These are phyloP conservation scores for Rhizopogon vesiculosus DNA, from an alignment of 768 basidiomycete species.

Conservation along the genomic window DNA sequence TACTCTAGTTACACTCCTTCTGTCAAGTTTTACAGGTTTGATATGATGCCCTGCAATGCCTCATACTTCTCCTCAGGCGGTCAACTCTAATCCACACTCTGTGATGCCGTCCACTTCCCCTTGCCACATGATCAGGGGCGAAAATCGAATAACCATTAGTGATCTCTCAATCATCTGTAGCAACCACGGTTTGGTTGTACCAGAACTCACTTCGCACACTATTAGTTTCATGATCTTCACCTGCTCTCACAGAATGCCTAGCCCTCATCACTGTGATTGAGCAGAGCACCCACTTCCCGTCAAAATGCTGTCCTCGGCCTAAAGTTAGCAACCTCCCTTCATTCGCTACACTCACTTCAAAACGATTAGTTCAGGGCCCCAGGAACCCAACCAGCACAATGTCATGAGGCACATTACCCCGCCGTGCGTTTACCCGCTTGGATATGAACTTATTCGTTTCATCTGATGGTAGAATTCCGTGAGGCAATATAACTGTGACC, in stretches of 20 bases:
- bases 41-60: slow-evolving; percentile 19
- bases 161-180: slow-evolving; percentile 35
- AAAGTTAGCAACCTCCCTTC: too few species aligned
- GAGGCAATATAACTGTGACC: too few species aligned
- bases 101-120: slow-evolving; percentile 17
- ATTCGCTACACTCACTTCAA: too few species aligned
- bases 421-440: too few species aligned
- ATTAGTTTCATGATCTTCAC: slow-evolving; percentile 48
- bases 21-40: slow-evolving; percentile 21
- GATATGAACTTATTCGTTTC: too few species aligned
- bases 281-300: slow-evolving; percentile 12
- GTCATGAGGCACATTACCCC: too few species aligned
- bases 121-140: slow-evolving; percentile 9
- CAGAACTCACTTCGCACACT: slow-evolving; percentile 33
- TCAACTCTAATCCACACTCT: slow-evolving; percentile 4
- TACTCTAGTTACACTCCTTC: slow-evolving; percentile 24
- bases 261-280: slow-evolving; percentile 32
- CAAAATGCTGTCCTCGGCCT: too few species aligned
- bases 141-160: slow-evolving; percentile 20
- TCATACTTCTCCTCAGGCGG: slow-evolving; percentile 8
- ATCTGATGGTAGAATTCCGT: too few species aligned
- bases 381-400: too few species aligned
- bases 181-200: slow-evolving; percentile 48
- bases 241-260: slow-evolving; percentile 23
- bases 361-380: too few species aligned